Evolutionary conservation across 345 rosid species (phyloP), one percentile per base, ranked within the genome.

Genomic region (Cochlearia excelsa): DNA sequence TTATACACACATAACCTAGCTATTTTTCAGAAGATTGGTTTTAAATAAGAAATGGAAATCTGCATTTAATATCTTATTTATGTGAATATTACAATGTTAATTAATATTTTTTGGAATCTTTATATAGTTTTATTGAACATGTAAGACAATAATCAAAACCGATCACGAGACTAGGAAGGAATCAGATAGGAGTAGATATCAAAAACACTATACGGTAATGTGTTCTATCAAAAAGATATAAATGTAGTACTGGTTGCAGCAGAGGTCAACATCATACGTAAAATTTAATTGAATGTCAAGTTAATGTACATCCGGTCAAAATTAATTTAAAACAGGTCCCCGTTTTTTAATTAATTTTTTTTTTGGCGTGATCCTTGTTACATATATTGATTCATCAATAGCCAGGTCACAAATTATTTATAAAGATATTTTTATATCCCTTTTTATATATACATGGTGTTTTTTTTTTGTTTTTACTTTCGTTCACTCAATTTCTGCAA

Each of bases 231-330:
- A 54, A 67, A 61, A 40, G 31, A 69, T 69, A 69, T 61, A 61
- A 69, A 69, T 61, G 57, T 10, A 27, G 68, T 61, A 61, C 73
- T 69, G 73, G 8, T 38, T 39, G 3, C 8, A 61, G 51, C 39
- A 54, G 38, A 61, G 57, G 73, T 68, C 73, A 61, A 47, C 67
- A 61, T 69, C 73, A 54, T 35, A 61, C 63, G 73, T 61, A 40
- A 60, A 61, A 16, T 16, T 46, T 69, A 47, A 69, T 54, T 69
- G 57, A 62, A 54, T 61, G 45, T 54, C 62, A 61, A 61, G 67
- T 61, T 69, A 61, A 69, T 69, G 57, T 41, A 61, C 68, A 61
- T 30, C 57, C 39, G 51, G 67, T 69, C 68, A 61, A 69, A 69
- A 16, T 16, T 69, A 61, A 31, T 43, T 38, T 51, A 47, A 29